Evolutionary conservation across 768 basidiomycete species (phyloP), one percentile per base, ranked within the genome.

Genomic region (Postia placenta): DNA sequence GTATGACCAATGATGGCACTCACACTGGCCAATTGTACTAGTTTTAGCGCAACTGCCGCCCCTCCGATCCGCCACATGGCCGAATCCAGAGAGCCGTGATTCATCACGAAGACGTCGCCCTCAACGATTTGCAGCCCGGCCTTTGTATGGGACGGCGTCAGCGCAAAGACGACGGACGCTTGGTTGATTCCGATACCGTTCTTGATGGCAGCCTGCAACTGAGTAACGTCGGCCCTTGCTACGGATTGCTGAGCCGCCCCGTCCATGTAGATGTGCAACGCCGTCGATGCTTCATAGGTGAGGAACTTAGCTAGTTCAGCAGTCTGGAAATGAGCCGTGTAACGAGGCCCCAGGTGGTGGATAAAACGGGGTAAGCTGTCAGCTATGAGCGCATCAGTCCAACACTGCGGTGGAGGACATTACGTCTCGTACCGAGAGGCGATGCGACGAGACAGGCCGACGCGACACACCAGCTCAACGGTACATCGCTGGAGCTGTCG

Each of bases 11-110:
- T 5, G 28, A 47, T 41, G 45, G 45, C 24, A 41, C 76, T 56
- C 52, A 88, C 88, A 62, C 78, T 74, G 1, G 91, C 85, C 20
- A 89, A 69, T 62, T 92, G 84, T 20, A 96, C 76, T 44, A 96
- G 66, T 50, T 80, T 71, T 60, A 96, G 66, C 2, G 79, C 70
- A 11, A 93, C 74, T 11, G 83, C 81, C 2, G 85, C 81, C 3
- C 94, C 92, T 0, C 92, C 94, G 45, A 92, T 78, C 59, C 79
- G 81, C 82, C 88, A 90, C 47, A 95, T 64, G 0, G 85, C 80
- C 47, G 76, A 71, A 61, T 96, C 92, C 23, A 94, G 63, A 47
- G 80, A 76, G 38, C 73, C 74, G 41, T 76, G 78, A 38, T 77
- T 78, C n/a, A 81, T 75, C 0, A 79, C 68, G 49, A 80, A 67